Evolutionary conservation across 202 grass and related monocot genomes (phyloP).

Genomic region (Digitaria exilis): DNA sequence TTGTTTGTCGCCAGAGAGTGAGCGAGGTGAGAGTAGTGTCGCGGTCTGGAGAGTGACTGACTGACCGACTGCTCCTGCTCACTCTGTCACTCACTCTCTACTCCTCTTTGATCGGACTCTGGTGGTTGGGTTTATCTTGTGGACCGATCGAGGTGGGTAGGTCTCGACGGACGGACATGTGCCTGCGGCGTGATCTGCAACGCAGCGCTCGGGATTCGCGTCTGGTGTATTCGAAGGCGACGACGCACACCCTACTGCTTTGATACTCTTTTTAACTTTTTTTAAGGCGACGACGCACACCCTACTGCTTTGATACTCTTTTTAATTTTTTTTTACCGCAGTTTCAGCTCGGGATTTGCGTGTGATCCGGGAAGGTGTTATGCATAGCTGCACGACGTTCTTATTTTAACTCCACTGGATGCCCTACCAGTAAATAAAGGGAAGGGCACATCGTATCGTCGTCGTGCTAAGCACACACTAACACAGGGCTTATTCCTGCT

Average conservation of each 20-base stretch:
- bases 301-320: not conserved
- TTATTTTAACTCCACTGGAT: not conserved
- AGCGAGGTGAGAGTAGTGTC: not conserved
- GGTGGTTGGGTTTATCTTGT: slow-evolving; percentile 32
- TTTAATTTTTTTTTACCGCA: not conserved
- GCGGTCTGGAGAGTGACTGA: not conserved
- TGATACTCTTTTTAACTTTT: not conserved
- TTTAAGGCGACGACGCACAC: not conserved
- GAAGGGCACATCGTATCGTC: not conserved
- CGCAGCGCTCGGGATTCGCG: slow-evolving; percentile 39
- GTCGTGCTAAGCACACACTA: not conserved
- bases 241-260: not conserved
- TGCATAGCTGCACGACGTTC: too few species aligned
- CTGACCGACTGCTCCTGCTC: too few species aligned
- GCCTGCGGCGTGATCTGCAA: slow-evolving; percentile 14
- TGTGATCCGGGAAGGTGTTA: not conserved
- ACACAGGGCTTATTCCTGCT: too few species aligned
- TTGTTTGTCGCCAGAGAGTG: not conserved
- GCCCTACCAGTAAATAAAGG: too few species aligned
- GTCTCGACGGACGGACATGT: slow-evolving; percentile 30
- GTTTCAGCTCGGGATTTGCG: not conserved
- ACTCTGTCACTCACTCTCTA: not conserved
- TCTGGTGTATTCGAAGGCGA: not conserved
- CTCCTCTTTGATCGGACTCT: not conserved
- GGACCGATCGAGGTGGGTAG: slow-evolving; percentile 27